Base-by-base conservation (phyloP, 2,329 filamentous ascomycete genomes). In the Ophiocordyceps unilateralis region DNA sequence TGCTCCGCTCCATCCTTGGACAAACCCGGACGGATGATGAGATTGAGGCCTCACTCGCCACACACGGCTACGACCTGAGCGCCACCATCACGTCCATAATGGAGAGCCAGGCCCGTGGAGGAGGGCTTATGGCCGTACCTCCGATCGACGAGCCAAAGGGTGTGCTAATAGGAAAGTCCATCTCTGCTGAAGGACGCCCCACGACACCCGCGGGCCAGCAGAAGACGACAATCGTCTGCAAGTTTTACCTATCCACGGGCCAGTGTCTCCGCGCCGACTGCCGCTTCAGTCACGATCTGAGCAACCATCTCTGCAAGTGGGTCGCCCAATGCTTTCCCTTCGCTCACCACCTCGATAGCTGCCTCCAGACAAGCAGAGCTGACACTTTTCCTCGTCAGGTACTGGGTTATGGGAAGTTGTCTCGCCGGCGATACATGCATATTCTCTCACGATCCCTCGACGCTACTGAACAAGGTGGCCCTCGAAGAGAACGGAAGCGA, bases 231-330 rank as follows among this genome's bases (percentile, higher is more conserved):
- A 81, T 95, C 34, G 84, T 96, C 37, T 98, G 91, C 74, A 93
- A 94, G 63, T 98, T 96, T 61, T 96, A 87, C 69, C 69, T 98
- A 49, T 89, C 88, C 10, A 93, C 83, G 8, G 91, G 91, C n/a
- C 84, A 91, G 60, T 98, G 91, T 59, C 78, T 95, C 43, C 78
- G 91, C 46, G 89, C 89, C 46, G 91, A 98, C 61, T 98, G 91
- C 60, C 81, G 89, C 45, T 98, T 96, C 62, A 94, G 88, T 51
- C 91, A 98, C 61, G 89, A 98, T 59, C 73, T 94, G 39, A 93
- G 85, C 57, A 93, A 84, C 56, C 91, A 95, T 55, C 74, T 98
- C 48, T 98, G 91, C 88, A 96, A 96, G 85, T 93, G 69, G 72
- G 85, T 81, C 14, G 12, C 4, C 17, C 30, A 5, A 6, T 21